Conservation (phyloP, 2,329 filamentous ascomycete species). For the Arachnopeziza araneosa region DNA sequence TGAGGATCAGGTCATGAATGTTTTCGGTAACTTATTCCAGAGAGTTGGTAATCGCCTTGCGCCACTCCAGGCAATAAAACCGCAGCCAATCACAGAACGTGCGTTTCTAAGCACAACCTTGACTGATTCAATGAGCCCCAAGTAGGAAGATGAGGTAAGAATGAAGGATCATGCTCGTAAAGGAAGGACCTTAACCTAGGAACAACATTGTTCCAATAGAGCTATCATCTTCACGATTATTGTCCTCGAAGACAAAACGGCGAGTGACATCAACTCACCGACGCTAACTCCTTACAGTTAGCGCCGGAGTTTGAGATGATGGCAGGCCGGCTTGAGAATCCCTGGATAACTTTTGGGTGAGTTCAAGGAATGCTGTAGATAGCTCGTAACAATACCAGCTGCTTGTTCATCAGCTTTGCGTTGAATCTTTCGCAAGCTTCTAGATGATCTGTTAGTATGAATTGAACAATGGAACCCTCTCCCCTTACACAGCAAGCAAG, state of each 20-base stretch:
- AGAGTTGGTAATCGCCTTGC: conserved; percentile 5
- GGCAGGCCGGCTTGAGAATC: neutral
- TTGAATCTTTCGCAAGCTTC: neutral
- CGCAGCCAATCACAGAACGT: conserved; percentile 10
- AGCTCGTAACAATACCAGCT: neutral
- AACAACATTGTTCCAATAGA: neutral
- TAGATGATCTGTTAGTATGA: conserved; percentile 23
- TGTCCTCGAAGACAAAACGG: too few relatives aligned
- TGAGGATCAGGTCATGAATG: neutral
- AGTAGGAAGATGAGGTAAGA: neutral
- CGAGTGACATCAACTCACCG: too few relatives aligned
- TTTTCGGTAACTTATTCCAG: neutral
- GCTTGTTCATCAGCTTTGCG: neutral
- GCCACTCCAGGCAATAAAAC: conserved; percentile 5
- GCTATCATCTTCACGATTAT: neutral
- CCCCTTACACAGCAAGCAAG: conserved; percentile 89
- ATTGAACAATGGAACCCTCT: conserved; percentile 69
- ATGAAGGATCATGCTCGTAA: neutral
- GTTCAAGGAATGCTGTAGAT: neutral
- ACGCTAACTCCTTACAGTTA: neutral
- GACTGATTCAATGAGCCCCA: neutral
- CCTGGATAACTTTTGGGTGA: neutral
- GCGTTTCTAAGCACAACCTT: conserved; percentile 8
- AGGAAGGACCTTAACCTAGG: neutral
- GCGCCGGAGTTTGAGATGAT: too few relatives aligned